Evolutionary conservation across 768 basidiomycete species (phyloP).

Genomic region (Leccinum subtestaceum): DNA sequence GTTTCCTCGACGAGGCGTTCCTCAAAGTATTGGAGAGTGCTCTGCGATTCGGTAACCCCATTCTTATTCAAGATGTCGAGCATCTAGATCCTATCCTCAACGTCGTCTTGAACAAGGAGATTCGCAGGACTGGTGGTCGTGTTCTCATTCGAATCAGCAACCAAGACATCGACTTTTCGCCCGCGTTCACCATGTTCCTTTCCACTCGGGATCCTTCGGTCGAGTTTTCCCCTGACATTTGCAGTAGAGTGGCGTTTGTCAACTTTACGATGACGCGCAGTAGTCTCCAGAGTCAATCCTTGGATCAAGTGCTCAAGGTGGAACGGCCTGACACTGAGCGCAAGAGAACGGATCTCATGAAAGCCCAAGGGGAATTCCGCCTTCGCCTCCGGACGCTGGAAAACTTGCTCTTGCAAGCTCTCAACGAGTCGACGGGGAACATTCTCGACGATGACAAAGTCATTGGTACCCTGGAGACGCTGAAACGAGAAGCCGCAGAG

Average conservation of each 20-base stretch:
- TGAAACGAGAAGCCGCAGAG: conserved; percentile 95
- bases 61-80: conserved; percentile 97
- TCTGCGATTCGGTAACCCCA: conserved; percentile 96
- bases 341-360: conserved; percentile 95
- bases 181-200: conserved; percentile 99
- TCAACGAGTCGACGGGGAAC: conserved; percentile 95
- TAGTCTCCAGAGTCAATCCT: conserved; percentile 96
- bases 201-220: conserved; percentile 96
- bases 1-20: conserved; percentile 98
- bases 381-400: conserved; percentile 90
- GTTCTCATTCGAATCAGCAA: conserved; percentile 94
- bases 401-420: conserved; percentile 86
- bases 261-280: conserved; percentile 99
- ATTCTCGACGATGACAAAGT: conserved; percentile 99
- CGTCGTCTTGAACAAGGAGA: conserved; percentile 94
- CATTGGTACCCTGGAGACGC: conserved; percentile 90
- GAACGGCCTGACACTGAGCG: conserved; percentile 96
- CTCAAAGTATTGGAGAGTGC: conserved; percentile 97
- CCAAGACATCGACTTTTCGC: conserved; percentile 99
- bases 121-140: conserved; percentile 92
- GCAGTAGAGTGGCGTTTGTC: conserved; percentile 93
- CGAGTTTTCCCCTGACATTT: conserved; percentile 97
- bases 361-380: conserved; percentile 97
- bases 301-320: conserved; percentile 95
- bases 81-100: conserved; percentile 97